These are phyloP conservation scores for Bassia scoparia DNA, from an alignment of 148 eudicot genomes.

Conservation along the genomic window DNA sequence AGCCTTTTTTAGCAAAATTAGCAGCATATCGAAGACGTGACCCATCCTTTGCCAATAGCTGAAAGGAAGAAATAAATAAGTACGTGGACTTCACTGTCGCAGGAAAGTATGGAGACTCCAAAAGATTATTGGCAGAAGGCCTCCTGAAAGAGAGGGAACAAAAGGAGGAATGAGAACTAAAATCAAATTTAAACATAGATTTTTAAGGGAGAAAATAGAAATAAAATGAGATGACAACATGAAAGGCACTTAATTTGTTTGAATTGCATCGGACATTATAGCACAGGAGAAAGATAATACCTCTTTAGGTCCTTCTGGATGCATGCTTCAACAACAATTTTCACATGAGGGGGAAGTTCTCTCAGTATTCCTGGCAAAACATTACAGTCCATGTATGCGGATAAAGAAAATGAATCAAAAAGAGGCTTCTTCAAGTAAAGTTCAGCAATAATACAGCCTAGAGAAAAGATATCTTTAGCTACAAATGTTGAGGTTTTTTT, in stretches of 20 bases:
- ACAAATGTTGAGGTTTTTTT: slow-evolving; percentile 36
- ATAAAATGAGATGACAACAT: background rate
- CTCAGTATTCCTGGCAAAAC: slow-evolving; percentile 50
- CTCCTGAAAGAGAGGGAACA: slow-evolving; percentile 48
- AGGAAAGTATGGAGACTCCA: slow-evolving; percentile 85
- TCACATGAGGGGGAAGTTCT: slow-evolving; percentile 63
- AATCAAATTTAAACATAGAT: slow-evolving; percentile 7
- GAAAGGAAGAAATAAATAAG: slow-evolving; percentile 79
- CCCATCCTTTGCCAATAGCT: slow-evolving; percentile 62
- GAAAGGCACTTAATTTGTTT: background rate
- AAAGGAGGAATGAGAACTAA: slow-evolving; percentile 12
- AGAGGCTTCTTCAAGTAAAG: slow-evolving; percentile 78
- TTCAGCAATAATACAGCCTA: slow-evolving; percentile 92
- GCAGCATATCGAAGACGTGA: slow-evolving; percentile 75
- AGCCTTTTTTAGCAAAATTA: slow-evolving; percentile 73
- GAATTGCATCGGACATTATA: slow-evolving; percentile 2
- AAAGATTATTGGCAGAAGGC: slow-evolving; percentile 80
- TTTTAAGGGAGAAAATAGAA: background rate
- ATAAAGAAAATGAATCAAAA: slow-evolving; percentile 61
- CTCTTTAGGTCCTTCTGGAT: slow-evolving; percentile 69
- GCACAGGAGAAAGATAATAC: slow-evolving; percentile 30
- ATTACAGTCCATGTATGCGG: slow-evolving; percentile 49
- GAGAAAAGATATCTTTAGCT: slow-evolving; percentile 73
- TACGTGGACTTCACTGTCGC: slow-evolving; percentile 71
- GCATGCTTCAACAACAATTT: slow-evolving; percentile 76